phyloP scores from a whole-genome alignment of 768 basidiomycete species.

The Tricholoma furcatifolium region DNA sequence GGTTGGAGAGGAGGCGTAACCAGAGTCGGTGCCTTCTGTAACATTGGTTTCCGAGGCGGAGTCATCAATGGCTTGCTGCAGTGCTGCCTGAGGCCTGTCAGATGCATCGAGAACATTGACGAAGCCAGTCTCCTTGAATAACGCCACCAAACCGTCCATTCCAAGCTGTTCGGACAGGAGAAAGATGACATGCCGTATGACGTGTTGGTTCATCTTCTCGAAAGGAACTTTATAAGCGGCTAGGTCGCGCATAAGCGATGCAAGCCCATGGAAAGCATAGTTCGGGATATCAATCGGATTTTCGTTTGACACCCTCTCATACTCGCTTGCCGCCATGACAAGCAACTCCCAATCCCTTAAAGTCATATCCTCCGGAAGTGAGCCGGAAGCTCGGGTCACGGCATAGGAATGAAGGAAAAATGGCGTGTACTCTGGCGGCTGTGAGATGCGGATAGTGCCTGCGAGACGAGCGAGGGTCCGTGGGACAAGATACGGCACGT shows the following conservation, averaged over 20 bases:
- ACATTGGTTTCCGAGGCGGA: neutral
- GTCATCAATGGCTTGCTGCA: constrained; percentile 20
- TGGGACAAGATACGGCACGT: constrained; percentile 26
- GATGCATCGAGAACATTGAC: constrained; percentile 21
- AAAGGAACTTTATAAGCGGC: constrained; percentile 30
- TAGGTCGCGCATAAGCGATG: constrained; percentile 42
- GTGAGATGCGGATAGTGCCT: constrained; percentile 29
- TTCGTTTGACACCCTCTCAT: constrained; percentile 29
- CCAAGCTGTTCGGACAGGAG: constrained; percentile 23
- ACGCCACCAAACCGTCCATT: constrained; percentile 20
- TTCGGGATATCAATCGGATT: constrained; percentile 18
- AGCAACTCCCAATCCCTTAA: constrained; percentile 47
- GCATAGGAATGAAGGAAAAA: constrained; percentile 47
- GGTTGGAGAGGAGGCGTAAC: constrained; percentile 5
- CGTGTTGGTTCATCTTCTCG: constrained; percentile 20
- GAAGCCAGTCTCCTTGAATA: constrained; percentile 32
- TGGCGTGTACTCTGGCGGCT: constrained; percentile 31
- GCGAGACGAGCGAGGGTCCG: constrained; percentile 35
- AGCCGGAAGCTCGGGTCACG: constrained; percentile 27
- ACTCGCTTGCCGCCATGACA: constrained; percentile 37
- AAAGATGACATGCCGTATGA: constrained; percentile 26
- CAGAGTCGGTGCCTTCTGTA: constrained; percentile 5
- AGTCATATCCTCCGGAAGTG: constrained; percentile 29
- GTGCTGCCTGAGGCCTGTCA: constrained; percentile 16
- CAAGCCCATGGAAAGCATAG: constrained; percentile 38